Evolutionary conservation across 306 rosid species (phyloP), one percentile per base, ranked within the genome.

Genomic region (Citrullus mucosospermus): DNA sequence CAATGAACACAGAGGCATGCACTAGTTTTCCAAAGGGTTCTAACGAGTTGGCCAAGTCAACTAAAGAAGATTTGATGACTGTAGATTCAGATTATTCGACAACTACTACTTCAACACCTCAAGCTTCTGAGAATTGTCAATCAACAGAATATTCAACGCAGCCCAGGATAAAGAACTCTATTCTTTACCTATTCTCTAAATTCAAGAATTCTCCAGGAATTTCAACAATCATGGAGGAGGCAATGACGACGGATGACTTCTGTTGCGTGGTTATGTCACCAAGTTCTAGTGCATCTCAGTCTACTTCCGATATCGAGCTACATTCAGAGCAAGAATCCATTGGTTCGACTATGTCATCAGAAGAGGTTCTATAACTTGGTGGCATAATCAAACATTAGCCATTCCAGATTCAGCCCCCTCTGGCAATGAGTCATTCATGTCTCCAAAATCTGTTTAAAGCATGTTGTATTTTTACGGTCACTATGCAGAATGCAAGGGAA

Each of bases 121-220:
- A 78, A 1, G 44, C 77, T 80, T 73, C 61, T 3, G 36, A 73
- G 15, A 78, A 73, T 30, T 76, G 30, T 50, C 67, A 72, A 82
- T 78, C 84, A 25, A 3, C 13, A 3, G 84, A 79, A 18, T 57
- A 75, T 69, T 66, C 22, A 0, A 81, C 80, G 69, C 86, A 67
- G 68, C 60, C 28, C 3, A 72, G 43, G 28, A 83, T 76, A 12
- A 59, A 56, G 9, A 48, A 76, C 54, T 92, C 99, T 3, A 83
- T 96, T 62, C 77, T 87, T 76, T 79, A 81, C 84, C 87, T 96
- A 76, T 96, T 85, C 36, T 68, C 86, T 11, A 88, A 90, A 72
- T 65, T 81, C 20, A 85, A 65, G 80, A 88, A 68, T 57, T 77
- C 85, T 36, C 80, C 77, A 41, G 65, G 16, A 28, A 55, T 18